Base-by-base conservation (phyloP, 495 filamentous ascomycete genomes). In the Neurospora sp. region DNA sequence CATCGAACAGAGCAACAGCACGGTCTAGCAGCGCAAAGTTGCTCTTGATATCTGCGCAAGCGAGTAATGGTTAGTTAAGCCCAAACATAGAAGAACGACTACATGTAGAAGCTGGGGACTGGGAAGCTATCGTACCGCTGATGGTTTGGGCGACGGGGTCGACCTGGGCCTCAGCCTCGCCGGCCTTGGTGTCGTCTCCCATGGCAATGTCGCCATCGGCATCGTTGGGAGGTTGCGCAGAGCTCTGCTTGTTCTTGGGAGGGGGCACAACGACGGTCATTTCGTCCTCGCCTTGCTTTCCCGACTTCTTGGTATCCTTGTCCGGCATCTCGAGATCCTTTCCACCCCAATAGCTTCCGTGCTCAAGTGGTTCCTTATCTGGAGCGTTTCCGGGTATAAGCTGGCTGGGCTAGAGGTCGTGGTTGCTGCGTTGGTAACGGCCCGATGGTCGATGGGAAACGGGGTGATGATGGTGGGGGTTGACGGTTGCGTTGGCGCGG, bases 1-100 rank as follows among this genome's bases (percentile, higher is more conserved):
- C 89, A 85, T 99, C 96, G 80, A 98, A 99, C 78, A 97, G 89
- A 75, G 91, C 85, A 74, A 98, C 95, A 75, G 96, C 96, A 79
- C 93, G 92, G 76, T 97, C 94, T 74, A 99, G 88, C 38, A 98
- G 88, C 71, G 88, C 87, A 79, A 97, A 97, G 83, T 97, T 97
- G 87, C 87, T 89, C 84, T 94, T 95, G 86, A 98, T 97, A 80
- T 97, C 96, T 96, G 76, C 69, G 73, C 70, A 70, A 70, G 11
- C 23, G 40, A 60, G 18, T 6, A 23, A 31, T 20, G 8, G 20
- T 66, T 9, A 16, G 80, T 81, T 70, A 70, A 6, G 54, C 70
- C 60, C 46, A 46, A 39, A 14, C 20, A 72, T 9, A 60, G 37
- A 27, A 7, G 27, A 42, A 42, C 16, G 14, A 5, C 14, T 41